Conservation (phyloP, 2,329 filamentous ascomycete genomes). For the Rutstroemia sydowiana region DNA sequence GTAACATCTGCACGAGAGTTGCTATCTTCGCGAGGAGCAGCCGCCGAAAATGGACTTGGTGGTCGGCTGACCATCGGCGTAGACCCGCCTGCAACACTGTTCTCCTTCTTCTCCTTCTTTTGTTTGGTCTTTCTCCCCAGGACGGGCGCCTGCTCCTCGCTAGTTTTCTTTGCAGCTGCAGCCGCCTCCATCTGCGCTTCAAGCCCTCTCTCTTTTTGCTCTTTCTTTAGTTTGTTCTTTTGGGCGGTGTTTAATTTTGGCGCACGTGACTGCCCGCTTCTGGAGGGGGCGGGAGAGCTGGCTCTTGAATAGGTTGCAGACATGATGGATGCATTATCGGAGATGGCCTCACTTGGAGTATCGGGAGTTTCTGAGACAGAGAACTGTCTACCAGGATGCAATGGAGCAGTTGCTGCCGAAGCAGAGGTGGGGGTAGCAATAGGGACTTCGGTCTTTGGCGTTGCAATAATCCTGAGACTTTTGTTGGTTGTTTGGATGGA, state of each 20-base stretch:
- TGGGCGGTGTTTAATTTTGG: conserved; percentile 62
- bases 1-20: neutral
- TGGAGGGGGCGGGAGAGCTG: conserved; percentile 61
- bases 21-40: conserved; percentile 7
- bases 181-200: conserved; percentile 47
- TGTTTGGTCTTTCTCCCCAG: conserved; percentile 78
- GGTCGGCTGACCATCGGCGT: conserved; percentile 25
- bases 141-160: conserved; percentile 58
- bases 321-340: conserved; percentile 69
- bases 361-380: conserved; percentile 51
- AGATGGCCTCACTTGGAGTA: conserved; percentile 69
- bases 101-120: conserved; percentile 59
- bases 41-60: conserved; percentile 18
- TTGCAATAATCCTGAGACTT: conserved; percentile 63
- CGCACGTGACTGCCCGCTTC: conserved; percentile 52
- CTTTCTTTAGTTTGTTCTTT: conserved; percentile 67
- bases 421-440: conserved; percentile 27
- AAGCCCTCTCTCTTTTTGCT: conserved; percentile 53
- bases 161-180: conserved; percentile 34
- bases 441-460: conserved; percentile 53
- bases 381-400: conserved; percentile 41
- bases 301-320: conserved; percentile 67
- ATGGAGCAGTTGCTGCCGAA: conserved; percentile 32
- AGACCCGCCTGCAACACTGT: conserved; percentile 25
- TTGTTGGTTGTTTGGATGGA: conserved; percentile 40